These are phyloP conservation scores for Talaromyces wortmannii DNA, from an alignment of 495 filamentous ascomycete species.

Conservation along the genomic window DNA sequence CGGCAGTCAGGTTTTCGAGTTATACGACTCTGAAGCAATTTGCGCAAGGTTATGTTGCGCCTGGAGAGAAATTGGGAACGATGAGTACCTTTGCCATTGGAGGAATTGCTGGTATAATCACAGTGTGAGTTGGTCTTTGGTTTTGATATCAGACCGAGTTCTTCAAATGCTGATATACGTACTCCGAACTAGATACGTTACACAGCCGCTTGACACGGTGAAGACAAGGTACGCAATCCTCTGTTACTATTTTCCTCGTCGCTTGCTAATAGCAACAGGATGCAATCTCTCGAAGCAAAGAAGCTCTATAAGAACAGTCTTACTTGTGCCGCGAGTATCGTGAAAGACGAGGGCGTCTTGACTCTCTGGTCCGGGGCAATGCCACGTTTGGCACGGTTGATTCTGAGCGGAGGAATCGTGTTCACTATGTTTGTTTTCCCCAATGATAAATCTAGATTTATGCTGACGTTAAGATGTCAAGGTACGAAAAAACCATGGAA, in stretches of 20 bases:
- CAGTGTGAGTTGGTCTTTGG: constrained; percentile 59
- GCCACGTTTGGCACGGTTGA: constrained; percentile 74
- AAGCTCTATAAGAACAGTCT: constrained; percentile 83
- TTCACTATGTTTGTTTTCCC: constrained; percentile 72
- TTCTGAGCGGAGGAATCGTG: constrained; percentile 91
- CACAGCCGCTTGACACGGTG: constrained; percentile 90
- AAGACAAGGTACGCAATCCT: constrained; percentile 63
- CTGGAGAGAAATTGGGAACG: constrained; percentile 91
- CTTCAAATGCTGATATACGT: too few species aligned
- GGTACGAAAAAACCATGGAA: constrained; percentile 97
- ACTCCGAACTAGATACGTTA: constrained; percentile 39
- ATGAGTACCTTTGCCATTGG: constrained; percentile 86
- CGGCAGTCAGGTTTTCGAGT: constrained; percentile 78
- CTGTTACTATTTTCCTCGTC: background rate
- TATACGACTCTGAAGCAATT: constrained; percentile 89
- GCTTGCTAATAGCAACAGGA: constrained; percentile 39
- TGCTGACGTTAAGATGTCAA: constrained; percentile 17
- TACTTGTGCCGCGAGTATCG: constrained; percentile 73
- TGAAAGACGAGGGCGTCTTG: constrained; percentile 80
- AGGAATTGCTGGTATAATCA: constrained; percentile 83
- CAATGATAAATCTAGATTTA: background rate
- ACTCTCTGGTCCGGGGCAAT: constrained; percentile 94
- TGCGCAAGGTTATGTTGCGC: constrained; percentile 85
- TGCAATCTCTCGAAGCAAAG: constrained; percentile 92
- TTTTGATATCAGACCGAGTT: background rate